phyloP scores from a whole-genome alignment of 169 alveolate species.

The Eimeria tenella region DNA sequence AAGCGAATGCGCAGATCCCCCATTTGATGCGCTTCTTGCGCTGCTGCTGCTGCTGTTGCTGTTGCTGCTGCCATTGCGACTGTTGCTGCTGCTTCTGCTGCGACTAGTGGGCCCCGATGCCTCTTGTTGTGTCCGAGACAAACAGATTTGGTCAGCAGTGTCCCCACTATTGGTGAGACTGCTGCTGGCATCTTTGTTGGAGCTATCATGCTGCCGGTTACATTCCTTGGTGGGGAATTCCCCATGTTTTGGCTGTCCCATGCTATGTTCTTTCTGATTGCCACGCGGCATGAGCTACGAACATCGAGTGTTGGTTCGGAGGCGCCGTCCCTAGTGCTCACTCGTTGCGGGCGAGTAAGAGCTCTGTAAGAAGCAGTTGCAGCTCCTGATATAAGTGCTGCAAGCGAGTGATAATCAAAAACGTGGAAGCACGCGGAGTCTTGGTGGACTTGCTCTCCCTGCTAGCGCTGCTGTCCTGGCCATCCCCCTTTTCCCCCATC shows the following conservation, averaged over 20 bases:
- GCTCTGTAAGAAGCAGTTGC: too few species aligned
- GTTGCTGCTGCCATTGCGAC: neutral
- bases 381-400: too few species aligned
- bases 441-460: neutral
- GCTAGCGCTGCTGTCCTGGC: neutral
- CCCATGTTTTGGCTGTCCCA: neutral
- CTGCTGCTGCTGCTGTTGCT: constrained; percentile 25
- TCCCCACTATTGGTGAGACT: neutral
- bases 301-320: too few species aligned
- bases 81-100: constrained; percentile 29
- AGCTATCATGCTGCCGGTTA: neutral
- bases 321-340: too few species aligned
- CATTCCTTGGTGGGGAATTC: neutral
- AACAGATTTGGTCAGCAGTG: neutral
- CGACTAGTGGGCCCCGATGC: neutral
- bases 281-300: neutral
- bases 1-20: neutral
- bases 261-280: neutral
- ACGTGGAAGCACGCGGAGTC: too few species aligned
- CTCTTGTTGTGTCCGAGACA: neutral
- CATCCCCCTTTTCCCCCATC: neutral
- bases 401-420: too few species aligned
- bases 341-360: too few species aligned
- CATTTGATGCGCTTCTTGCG: neutral
- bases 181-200: neutral